Percentiles rank a stretch among this genome's conserved stretches.
phyloP scores from a whole-genome alignment of 768 basidiomycete species.

The Tylopilus sp. region DNA sequence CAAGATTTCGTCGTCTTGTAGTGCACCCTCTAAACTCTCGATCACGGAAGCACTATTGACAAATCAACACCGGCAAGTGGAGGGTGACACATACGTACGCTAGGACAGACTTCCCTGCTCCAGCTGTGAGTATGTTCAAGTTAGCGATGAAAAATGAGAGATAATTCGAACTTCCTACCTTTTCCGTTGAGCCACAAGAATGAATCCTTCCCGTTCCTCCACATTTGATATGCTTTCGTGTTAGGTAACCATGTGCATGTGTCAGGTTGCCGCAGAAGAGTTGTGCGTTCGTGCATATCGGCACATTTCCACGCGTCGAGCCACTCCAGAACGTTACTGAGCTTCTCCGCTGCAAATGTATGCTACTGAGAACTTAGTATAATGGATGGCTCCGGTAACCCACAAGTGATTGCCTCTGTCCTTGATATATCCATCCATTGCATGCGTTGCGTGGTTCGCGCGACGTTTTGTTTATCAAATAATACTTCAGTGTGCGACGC shows the following conservation, averaged over 20 bases:
- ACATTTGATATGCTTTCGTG: not conserved
- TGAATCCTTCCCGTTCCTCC: not conserved
- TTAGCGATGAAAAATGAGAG: not conserved
- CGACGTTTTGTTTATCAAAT: too few species aligned
- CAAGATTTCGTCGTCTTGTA: not conserved
- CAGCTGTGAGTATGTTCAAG: not conserved
- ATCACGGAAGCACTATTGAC: too few species aligned
- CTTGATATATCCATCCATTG: too few species aligned
- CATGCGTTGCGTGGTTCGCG: too few species aligned
- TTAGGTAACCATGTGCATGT: constrained; percentile 6
- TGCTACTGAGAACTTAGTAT: too few species aligned
- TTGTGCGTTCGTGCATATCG: not conserved
- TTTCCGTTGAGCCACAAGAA: constrained; percentile 11
- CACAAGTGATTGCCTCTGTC: too few species aligned
- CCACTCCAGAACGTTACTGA: not conserved
- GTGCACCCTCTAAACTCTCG: not conserved
- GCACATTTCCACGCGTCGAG: not conserved
- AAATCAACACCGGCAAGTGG: not conserved
- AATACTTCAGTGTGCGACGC: too few species aligned
- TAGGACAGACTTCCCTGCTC: not conserved
- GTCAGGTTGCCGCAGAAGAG: not conserved
- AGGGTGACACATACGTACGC: not conserved
- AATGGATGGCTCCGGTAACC: too few species aligned
- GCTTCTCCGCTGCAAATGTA: not conserved
- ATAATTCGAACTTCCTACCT: not conserved